Conservation (phyloP, 163 green algal genomes). For the Scenedesmus sp. region DNA sequence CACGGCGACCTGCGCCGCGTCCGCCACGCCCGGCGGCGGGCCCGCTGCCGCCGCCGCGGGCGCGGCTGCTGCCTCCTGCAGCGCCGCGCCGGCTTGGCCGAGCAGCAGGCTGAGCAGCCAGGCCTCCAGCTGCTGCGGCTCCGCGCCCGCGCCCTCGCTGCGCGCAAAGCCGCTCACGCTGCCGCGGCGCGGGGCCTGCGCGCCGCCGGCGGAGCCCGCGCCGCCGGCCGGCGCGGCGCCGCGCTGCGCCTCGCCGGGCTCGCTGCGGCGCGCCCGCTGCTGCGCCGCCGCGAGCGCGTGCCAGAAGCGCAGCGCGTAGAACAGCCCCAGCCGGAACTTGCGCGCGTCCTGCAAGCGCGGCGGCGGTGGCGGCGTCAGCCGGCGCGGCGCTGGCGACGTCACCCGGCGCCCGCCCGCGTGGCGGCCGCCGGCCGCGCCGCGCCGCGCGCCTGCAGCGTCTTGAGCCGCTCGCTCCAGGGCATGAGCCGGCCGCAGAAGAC, state of each 20-base stretch:
- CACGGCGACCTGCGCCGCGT: slow-evolving; percentile 48
- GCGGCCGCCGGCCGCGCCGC: slow-evolving; percentile 35
- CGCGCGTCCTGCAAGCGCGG: slow-evolving; percentile 19
- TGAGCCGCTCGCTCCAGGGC: slow-evolving; percentile 82
- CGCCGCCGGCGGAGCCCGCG: not conserved
- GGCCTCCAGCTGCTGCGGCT: slow-evolving; percentile 53
- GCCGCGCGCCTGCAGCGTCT: slow-evolving; percentile 63
- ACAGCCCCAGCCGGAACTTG: slow-evolving; percentile 56
- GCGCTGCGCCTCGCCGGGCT: not conserved
- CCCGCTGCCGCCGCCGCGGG: not conserved
- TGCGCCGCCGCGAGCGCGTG: slow-evolving; percentile 24
- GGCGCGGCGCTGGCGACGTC: too few species aligned
- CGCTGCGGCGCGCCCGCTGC: slow-evolving; percentile 19
- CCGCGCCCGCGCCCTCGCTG: slow-evolving; percentile 48
- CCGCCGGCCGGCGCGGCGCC: not conserved
- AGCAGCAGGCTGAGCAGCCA: slow-evolving; percentile 60
- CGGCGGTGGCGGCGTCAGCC: not conserved
- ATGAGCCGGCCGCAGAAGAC: slow-evolving; percentile 72
- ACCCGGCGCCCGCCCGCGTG: too few species aligned
- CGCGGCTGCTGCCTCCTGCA: slow-evolving; percentile 21
- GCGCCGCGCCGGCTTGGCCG: slow-evolving; percentile 43
- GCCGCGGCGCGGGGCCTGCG: not conserved
- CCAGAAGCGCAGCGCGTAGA: slow-evolving; percentile 59
- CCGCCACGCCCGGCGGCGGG: slow-evolving; percentile 17
- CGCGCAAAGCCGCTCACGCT: slow-evolving; percentile 35